Evolutionary conservation across 768 basidiomycete genomes (phyloP).

Genomic region (Pleurotus tuber-regium): DNA sequence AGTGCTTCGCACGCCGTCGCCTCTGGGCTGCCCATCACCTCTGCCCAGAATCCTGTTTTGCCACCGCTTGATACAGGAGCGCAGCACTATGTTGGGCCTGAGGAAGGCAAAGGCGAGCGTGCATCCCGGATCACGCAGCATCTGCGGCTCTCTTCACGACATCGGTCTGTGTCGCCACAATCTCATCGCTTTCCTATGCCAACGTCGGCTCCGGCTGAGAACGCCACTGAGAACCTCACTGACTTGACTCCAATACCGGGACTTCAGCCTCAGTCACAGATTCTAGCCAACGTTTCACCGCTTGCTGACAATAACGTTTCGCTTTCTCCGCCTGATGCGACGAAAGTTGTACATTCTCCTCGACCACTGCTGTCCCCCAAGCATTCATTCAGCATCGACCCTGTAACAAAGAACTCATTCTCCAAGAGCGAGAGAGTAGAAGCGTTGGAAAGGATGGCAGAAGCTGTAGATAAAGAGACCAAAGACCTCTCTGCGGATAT

Average conservation of each 20-base stretch:
- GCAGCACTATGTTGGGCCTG: constrained; percentile 30
- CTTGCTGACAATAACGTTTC: constrained; percentile 16
- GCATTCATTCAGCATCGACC: constrained; percentile 45
- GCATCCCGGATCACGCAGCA: constrained; percentile 60
- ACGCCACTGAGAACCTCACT: constrained; percentile 14
- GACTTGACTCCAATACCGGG: constrained; percentile 11
- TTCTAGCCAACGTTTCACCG: constrained; percentile 10
- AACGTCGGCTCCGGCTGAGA: constrained; percentile 9
- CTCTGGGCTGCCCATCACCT: constrained; percentile 34
- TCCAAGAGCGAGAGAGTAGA: constrained; percentile 61
- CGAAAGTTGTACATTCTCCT: constrained; percentile 54
- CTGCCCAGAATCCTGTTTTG: constrained; percentile 25
- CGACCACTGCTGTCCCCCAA: constrained; percentile 70
- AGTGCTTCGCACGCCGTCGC: constrained; percentile 23
- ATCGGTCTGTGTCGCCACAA: constrained; percentile 60
- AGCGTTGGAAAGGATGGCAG: constrained; percentile 71
- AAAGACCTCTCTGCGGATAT: constrained; percentile 37
- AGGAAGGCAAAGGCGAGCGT: constrained; percentile 61
- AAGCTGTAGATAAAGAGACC: constrained; percentile 41
- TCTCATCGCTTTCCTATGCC: constrained; percentile 53
- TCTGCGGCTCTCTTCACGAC: constrained; percentile 51
- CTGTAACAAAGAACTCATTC: constrained; percentile 32
- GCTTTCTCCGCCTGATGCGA: constrained; percentile 20
- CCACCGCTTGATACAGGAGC: constrained; percentile 23
- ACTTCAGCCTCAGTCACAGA: neutral